phyloP scores from a whole-genome alignment of 2,329 filamentous ascomycete species.

The Sarocladium kiliense region DNA sequence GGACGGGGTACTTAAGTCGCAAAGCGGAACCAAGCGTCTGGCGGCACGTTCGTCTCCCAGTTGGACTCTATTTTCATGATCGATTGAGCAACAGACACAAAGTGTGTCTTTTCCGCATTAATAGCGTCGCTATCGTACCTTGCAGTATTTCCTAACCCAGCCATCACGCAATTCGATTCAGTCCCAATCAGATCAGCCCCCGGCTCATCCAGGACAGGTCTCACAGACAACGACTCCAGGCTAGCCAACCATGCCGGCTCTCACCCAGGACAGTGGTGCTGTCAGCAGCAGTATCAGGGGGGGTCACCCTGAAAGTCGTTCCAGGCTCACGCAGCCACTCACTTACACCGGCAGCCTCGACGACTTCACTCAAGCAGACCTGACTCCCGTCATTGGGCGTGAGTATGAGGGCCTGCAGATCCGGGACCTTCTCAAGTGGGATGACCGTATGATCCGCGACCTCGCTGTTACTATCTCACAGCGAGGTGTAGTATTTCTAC shows the following conservation, averaged over 20 bases:
- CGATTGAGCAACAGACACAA: too few relatives aligned
- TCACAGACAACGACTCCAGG: too few relatives aligned
- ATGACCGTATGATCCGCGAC: constrained; percentile 46
- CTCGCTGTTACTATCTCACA: constrained; percentile 45
- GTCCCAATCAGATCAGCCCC: too few relatives aligned
- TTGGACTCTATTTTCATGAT: too few relatives aligned
- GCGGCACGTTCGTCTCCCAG: too few relatives aligned
- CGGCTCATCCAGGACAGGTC: too few relatives aligned
- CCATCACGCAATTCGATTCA: neutral
- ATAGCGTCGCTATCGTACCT: too few relatives aligned
- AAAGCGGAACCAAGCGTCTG: too few relatives aligned
- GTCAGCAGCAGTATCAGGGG: constrained; percentile 20
- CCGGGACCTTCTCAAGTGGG: constrained; percentile 25
- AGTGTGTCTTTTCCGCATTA: too few relatives aligned
- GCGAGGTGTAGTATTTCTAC: constrained; percentile 32
- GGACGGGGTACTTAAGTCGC: neutral
- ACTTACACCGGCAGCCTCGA: constrained; percentile 14
- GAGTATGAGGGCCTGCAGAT: constrained; percentile 37
- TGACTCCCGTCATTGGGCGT: constrained; percentile 45
- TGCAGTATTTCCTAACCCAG: too few relatives aligned
- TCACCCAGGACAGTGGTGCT: neutral
- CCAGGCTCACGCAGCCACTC: constrained; percentile 18
- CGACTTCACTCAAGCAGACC: constrained; percentile 17
- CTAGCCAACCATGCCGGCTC: constrained; percentile 11
- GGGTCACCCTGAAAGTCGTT: constrained; percentile 22